phyloP scores from a whole-genome alignment of 768 basidiomycete species.

The Roridomyces roridus region DNA sequence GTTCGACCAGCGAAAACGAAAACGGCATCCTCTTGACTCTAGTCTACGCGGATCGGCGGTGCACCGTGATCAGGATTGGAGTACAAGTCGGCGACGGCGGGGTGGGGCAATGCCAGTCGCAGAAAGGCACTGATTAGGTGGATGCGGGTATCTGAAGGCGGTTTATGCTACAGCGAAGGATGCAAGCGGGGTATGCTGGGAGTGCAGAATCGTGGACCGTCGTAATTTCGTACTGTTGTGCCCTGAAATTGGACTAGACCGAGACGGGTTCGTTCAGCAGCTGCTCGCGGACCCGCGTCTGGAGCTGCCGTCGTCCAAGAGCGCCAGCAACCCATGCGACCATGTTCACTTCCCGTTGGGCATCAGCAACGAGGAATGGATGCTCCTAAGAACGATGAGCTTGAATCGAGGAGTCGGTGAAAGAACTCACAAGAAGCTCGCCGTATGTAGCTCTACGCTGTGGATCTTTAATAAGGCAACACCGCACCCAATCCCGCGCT shows the following conservation, averaged over 20 bases:
- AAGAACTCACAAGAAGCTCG: slow-evolving; percentile 69
- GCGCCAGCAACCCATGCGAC: slow-evolving; percentile 77
- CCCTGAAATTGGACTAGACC: slow-evolving; percentile 7
- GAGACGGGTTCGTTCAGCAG: slow-evolving; percentile 17
- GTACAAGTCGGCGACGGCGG: slow-evolving; percentile 2
- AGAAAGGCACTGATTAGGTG: slow-evolving; percentile 16
- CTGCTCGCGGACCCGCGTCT: slow-evolving; percentile 11
- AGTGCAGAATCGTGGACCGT: slow-evolving; percentile 7
- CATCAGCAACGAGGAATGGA: slow-evolving; percentile 75
- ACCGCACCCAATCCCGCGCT: slow-evolving; percentile 83
- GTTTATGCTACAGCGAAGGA: slow-evolving; percentile 22
- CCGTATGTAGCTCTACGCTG: slow-evolving; percentile 81
- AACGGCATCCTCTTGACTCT: slow-evolving; percentile 23
- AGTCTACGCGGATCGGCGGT: slow-evolving; percentile 22
- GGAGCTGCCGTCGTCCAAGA: slow-evolving; percentile 32
- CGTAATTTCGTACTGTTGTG: slow-evolving; percentile 10
- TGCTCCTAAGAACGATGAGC: slow-evolving; percentile 58
- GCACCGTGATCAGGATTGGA: slow-evolving; percentile 13
- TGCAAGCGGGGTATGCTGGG: slow-evolving; percentile 13
- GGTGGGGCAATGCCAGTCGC: slow-evolving; percentile 4
- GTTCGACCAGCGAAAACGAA: slow-evolving; percentile 20
- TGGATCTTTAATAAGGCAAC: slow-evolving; percentile 84
- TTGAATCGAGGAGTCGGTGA: not conserved
- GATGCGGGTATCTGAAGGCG: slow-evolving; percentile 20
- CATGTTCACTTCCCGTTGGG: slow-evolving; percentile 78